These are phyloP conservation scores for Cladosporium sp. DNA, from an alignment of 2,329 filamentous ascomycete species.

Conservation along the genomic window DNA sequence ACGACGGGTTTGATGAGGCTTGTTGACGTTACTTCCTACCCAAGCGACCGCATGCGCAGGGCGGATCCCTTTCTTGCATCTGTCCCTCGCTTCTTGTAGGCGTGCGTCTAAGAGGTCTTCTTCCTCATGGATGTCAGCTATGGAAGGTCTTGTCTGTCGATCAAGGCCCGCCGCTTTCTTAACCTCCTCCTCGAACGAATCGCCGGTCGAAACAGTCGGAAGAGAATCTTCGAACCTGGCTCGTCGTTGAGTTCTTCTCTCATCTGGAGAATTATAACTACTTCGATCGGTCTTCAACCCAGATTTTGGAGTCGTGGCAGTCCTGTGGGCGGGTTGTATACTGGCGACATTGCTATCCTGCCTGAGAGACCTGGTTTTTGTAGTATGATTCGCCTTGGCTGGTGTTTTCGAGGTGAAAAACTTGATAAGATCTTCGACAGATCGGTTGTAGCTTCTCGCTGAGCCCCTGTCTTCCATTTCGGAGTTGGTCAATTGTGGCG, in stretches of 20 bases:
- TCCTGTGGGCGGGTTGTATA: not conserved
- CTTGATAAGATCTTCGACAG: too few relatives aligned
- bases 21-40: too few relatives aligned
- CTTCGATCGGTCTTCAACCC: not conserved
- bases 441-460: too few relatives aligned
- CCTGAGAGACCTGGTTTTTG: too few relatives aligned
- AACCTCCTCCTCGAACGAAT: not conserved
- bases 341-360: too few relatives aligned
- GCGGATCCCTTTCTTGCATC: not conserved
- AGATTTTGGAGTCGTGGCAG: not conserved
- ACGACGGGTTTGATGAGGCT: too few relatives aligned
- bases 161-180: not conserved
- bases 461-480: too few relatives aligned
- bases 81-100: not conserved
- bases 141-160: not conserved
- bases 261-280: not conserved
- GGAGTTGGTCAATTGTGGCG: too few relatives aligned
- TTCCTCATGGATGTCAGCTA: not conserved
- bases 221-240: not conserved
- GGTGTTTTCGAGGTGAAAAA: too few relatives aligned
- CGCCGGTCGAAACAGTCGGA: not conserved
- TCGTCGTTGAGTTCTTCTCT: not conserved
- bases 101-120: not conserved
- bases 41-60: too few relatives aligned
- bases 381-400: too few relatives aligned